Percentiles rank a stretch among this genome's conserved stretches.
Evolutionary conservation across 2,329 filamentous ascomycete genomes (phyloP).

Genomic region (Colletotrichum camelliae): DNA sequence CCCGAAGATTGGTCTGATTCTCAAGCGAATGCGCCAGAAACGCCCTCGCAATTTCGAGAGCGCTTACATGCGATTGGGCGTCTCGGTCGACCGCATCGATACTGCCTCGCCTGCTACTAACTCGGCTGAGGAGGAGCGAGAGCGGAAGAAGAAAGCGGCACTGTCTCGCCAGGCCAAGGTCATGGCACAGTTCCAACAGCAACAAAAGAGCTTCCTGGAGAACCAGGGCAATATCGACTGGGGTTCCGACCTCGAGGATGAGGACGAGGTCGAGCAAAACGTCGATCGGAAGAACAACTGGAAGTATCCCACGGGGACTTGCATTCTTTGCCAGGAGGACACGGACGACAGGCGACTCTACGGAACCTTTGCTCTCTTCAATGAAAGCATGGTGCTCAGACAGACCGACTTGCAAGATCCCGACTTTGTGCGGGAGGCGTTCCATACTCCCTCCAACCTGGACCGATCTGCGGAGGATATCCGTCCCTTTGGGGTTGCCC

Average conservation of each 20-base stretch:
- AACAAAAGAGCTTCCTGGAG: constrained; percentile 93
- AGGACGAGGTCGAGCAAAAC: constrained; percentile 71
- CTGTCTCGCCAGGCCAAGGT: constrained; percentile 88
- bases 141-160: constrained; percentile 89
- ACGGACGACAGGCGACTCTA: constrained; percentile 88
- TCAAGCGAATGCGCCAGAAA: constrained; percentile 86
- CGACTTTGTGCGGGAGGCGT: constrained; percentile 84
- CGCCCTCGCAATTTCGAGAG: constrained; percentile 74
- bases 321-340: constrained; percentile 96
- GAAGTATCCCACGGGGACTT: constrained; percentile 92
- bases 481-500: constrained; percentile 88
- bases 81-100: constrained; percentile 79
- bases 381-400: constrained; percentile 83
- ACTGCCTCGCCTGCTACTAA: constrained; percentile 80
- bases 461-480: constrained; percentile 84
- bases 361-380: constrained; percentile 90
- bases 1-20: constrained; percentile 81
- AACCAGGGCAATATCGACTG: constrained; percentile 88
- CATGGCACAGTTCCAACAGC: constrained; percentile 98
- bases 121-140: constrained; percentile 73
- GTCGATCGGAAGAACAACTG: constrained; percentile 77
- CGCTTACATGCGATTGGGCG: constrained; percentile 67
- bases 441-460: constrained; percentile 78
- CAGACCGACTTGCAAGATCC: constrained; percentile 84
- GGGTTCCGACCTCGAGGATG: constrained; percentile 79